Evolutionary conservation across 495 filamentous ascomycete genomes (phyloP).

Genomic region (Lepraria neglecta): DNA sequence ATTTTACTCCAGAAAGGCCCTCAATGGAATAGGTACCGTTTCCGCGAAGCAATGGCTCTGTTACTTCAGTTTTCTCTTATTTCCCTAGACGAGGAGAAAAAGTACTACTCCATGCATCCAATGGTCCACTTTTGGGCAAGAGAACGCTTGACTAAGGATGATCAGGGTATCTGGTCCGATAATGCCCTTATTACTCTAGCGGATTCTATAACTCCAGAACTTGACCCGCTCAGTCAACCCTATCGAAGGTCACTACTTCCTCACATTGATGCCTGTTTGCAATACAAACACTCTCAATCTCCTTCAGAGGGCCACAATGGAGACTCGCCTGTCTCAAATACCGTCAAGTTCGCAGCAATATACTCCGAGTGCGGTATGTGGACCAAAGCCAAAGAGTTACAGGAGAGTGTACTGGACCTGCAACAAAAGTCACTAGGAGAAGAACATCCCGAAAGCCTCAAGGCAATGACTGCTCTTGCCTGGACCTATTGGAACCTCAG

Average conservation of each 20-base stretch:
- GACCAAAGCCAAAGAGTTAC: conserved; percentile 21
- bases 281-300: background rate
- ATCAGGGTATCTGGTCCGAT: conserved; percentile 18
- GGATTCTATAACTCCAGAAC: conserved; percentile 11
- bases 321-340: conserved; percentile 7
- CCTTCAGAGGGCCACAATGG: background rate
- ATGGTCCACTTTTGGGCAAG: conserved; percentile 35
- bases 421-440: conserved; percentile 19
- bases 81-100: conserved; percentile 9
- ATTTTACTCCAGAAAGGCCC: background rate
- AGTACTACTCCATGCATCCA: conserved; percentile 33
- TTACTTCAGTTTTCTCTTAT: background rate
- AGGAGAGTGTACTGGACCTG: conserved; percentile 18
- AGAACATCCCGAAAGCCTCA: conserved; percentile 21
- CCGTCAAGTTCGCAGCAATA: conserved; percentile 14
- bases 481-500: conserved; percentile 26
- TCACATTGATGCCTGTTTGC: conserved; percentile 30
- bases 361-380: conserved; percentile 25
- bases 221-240: conserved; percentile 9
- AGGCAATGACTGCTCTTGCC: conserved; percentile 25
- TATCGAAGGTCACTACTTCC: conserved; percentile 26
- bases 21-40: background rate
- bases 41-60: background rate
- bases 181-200: conserved; percentile 22
- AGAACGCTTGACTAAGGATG: conserved; percentile 25